phyloP scores from a whole-genome alignment of 371 early-diverging fungal species.

The Dichotomocladium elegans region DNA sequence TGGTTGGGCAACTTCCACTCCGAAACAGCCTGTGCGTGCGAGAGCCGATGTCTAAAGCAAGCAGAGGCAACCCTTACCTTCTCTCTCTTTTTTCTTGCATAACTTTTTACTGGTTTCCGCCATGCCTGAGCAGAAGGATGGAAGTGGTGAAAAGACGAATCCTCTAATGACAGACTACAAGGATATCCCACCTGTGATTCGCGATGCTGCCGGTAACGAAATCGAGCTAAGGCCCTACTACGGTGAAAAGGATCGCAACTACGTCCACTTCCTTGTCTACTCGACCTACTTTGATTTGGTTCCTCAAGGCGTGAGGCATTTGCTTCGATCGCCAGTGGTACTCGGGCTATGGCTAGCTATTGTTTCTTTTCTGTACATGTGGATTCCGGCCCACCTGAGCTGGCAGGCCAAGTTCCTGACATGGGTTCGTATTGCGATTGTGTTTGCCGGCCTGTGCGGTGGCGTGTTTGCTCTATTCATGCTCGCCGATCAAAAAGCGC shows the following conservation, averaged over 20 bases:
- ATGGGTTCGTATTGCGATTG: slow-evolving; percentile 14
- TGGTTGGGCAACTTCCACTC: no score
- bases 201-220: slow-evolving; percentile 13
- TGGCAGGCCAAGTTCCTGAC: slow-evolving; percentile 5
- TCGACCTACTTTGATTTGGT: slow-evolving; percentile 43
- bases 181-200: slow-evolving; percentile 3
- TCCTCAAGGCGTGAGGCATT: slow-evolving; percentile 27
- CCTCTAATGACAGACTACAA: no score
- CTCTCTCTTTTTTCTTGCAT: no score
- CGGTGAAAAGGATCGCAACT: slow-evolving; percentile 36
- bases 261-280: slow-evolving; percentile 38
- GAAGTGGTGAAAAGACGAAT: no score
- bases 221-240: slow-evolving; percentile 40
- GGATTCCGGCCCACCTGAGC: slow-evolving; percentile 9
- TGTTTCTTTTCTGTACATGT: slow-evolving; percentile 10
- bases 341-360: slow-evolving; percentile 18
- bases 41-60: no score
- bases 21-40: no score
- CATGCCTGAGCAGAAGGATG: no score
- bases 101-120: no score
- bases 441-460: slow-evolving; percentile 19
- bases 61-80: no score
- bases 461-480: slow-evolving; percentile 24
- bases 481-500: slow-evolving; percentile 35
- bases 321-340: slow-evolving; percentile 25